Conservation (phyloP, 129 eudicot genomes). For the Centrapalus pauciflorus region DNA sequence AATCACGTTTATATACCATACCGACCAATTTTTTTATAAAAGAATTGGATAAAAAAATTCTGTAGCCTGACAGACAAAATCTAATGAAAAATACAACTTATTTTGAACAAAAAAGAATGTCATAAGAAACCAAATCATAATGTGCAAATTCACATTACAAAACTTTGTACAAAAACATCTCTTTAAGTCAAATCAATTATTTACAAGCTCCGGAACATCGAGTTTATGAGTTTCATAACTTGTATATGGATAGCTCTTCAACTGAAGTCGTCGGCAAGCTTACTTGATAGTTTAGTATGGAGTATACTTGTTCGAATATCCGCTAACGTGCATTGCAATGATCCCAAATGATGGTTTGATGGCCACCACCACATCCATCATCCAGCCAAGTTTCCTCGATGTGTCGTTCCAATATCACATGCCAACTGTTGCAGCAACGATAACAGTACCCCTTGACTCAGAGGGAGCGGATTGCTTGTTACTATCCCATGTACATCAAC, state of each 20-base stretch:
- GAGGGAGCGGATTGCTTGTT: conserved; percentile 54
- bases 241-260: conserved; percentile 67
- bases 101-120: neutral
- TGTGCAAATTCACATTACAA: conserved; percentile 16
- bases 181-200: conserved; percentile 33
- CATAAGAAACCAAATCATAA: no score
- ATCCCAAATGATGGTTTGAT: conserved; percentile 72
- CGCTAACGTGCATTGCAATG: conserved; percentile 81
- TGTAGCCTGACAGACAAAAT: no score
- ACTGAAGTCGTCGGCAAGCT: conserved; percentile 52
- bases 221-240: conserved; percentile 63
- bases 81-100: no score
- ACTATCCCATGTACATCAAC: conserved; percentile 71
- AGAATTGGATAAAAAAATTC: no score
- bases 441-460: conserved; percentile 92
- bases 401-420: conserved; percentile 70
- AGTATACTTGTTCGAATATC: conserved; percentile 91
- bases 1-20: no score
- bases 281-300: conserved; percentile 63
- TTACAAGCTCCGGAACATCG: conserved; percentile 60
- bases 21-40: no score
- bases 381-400: conserved; percentile 67
- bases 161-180: conserved; percentile 38
- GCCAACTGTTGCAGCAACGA: conserved; percentile 89
- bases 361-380: conserved; percentile 77